Conservation (phyloP, 129 eudicot genomes). For the Artemisia tridentata region DNA sequence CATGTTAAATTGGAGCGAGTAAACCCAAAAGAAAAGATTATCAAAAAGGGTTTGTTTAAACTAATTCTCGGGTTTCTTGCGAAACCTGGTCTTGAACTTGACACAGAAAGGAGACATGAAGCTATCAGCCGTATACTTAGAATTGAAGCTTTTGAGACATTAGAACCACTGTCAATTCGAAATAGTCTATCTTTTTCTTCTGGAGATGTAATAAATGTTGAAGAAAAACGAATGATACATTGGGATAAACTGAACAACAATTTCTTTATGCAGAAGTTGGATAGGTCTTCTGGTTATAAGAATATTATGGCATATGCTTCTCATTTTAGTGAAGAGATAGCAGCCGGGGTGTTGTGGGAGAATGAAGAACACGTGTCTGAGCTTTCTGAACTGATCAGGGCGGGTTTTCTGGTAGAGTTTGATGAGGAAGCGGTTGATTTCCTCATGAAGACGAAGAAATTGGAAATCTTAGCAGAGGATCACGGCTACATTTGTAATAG, state of each 20-base stretch:
- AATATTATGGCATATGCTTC: conserved; percentile 41
- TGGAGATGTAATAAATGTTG: conserved; percentile 31
- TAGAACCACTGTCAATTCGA: conserved; percentile 27
- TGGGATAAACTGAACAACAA: conserved; percentile 50
- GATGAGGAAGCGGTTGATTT: conserved; percentile 53
- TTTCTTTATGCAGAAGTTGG: conserved; percentile 40
- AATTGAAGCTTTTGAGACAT: conserved; percentile 29
- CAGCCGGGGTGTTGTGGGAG: conserved; percentile 60
- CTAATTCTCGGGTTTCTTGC: not conserved
- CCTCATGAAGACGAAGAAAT: conserved; percentile 52
- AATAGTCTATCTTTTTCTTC: conserved; percentile 34
- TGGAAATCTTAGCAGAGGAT: conserved; percentile 48
- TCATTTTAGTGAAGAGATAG: conserved; percentile 39
- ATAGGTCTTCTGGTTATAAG: conserved; percentile 22
- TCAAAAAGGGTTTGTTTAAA: conserved; percentile 10
- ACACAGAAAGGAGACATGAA: not conserved
- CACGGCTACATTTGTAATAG: conserved; percentile 31
- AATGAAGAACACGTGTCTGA: conserved; percentile 36
- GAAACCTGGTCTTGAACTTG: not conserved
- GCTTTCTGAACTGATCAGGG: conserved; percentile 47
- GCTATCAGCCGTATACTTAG: not conserved
- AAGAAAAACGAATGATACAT: conserved; percentile 36
- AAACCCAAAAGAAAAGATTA: not conserved
- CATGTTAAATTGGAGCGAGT: not conserved
- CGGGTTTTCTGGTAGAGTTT: conserved; percentile 53